Evolutionary conservation across 2,329 filamentous ascomycete genomes (phyloP).

Genomic region (Davidsoniella australis): DNA sequence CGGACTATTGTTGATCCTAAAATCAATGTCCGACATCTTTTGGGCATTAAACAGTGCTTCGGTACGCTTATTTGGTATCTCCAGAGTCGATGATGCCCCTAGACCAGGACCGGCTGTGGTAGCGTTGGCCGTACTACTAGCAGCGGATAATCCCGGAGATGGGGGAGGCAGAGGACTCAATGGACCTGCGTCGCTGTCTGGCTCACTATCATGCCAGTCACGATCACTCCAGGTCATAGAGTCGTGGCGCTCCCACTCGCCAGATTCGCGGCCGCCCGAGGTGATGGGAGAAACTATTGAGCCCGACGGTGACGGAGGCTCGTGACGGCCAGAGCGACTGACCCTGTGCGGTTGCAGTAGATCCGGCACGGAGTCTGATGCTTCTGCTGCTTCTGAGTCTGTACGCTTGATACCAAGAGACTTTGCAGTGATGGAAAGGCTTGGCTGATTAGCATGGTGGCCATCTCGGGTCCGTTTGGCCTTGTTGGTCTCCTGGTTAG

Average conservation of each 20-base stretch:
- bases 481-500: slow-evolving; percentile 19
- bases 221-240: slow-evolving; percentile 49
- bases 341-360: slow-evolving; percentile 14
- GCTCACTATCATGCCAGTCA: slow-evolving; percentile 40
- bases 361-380: slow-evolving; percentile 16
- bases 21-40: not conserved
- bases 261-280: not conserved
- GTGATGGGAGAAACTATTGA: slow-evolving; percentile 1
- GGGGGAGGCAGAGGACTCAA: slow-evolving; percentile 8
- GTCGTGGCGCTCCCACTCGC: slow-evolving; percentile 24
- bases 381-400: not conserved
- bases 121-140: not conserved
- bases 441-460: slow-evolving; percentile 17
- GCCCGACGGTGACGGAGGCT: slow-evolving; percentile 2
- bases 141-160: not conserved
- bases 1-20: no score
- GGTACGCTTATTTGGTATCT: not conserved
- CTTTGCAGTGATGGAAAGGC: not conserved
- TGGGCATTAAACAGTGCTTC: not conserved
- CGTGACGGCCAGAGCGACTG: not conserved
- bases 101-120: not conserved
- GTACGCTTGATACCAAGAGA: not conserved
- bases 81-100: not conserved
- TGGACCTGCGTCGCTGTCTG: slow-evolving; percentile 24
- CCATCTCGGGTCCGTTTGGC: not conserved